Base-by-base conservation (phyloP, 805 yeast genomes). In the Starmerella stigmatis region DNA sequence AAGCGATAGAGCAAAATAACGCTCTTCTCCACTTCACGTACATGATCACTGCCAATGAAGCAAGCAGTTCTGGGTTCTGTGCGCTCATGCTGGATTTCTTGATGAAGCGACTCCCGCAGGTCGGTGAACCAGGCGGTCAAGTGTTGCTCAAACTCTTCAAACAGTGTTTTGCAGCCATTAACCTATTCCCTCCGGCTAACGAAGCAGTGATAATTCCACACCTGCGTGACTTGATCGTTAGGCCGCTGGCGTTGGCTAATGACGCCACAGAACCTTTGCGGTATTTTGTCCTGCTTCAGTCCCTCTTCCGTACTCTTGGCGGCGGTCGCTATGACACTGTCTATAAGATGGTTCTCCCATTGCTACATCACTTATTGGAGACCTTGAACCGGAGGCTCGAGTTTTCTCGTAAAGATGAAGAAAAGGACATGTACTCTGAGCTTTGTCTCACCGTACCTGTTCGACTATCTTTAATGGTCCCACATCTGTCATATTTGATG, bases 361-460 rank as follows among this genome's bases (percentile, higher is more conserved):
- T 92, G 30, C 66, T 92, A 35, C 97, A 94, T 46, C 86, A 83
- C 0, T 66, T 92, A 33, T 67, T 92, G 33, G 96, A 86, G 51
- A 80, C 94, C 2, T 70, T 92, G 52, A 89, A 89, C 61, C 75
- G 84, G 54, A 72, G 88, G 69, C 78, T 92, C 32, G 72, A 78
- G 21, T 81, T 86, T 20, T 86, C 97, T 3, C 71, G 94, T 44
- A 70, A 86, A 33, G 86, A 94, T 0, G 89, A 83, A 53, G 97
- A 92, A 59, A 73, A 94, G 44, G 97, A 92, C 59, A 76, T 92
- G 3, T 92, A 88, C 58, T 97, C 92, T 40, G 98, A 92, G 59
- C 69, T 92, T 40, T 92, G 98, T 58, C 70, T 92, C 49, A 88
- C 96, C 0, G 96, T 92, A 6, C 99, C 99, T 0, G 98, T 92